phyloP scores from a whole-genome alignment of 2,329 filamentous ascomycete genomes.

The Ophiostoma australiae region DNA sequence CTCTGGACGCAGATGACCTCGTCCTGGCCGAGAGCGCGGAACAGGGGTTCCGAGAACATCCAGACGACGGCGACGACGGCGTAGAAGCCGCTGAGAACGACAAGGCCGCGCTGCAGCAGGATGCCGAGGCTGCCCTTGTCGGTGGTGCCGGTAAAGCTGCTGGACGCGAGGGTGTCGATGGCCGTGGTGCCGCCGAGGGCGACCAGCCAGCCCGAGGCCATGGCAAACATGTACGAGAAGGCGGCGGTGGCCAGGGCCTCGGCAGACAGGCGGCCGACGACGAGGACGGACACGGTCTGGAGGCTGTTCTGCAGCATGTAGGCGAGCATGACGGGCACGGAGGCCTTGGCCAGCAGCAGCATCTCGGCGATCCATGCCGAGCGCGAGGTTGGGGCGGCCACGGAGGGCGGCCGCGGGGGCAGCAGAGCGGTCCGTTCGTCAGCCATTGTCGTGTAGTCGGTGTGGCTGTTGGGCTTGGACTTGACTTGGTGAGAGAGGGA shows the following conservation, averaged over 20 bases:
- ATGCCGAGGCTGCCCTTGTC: slow-evolving; percentile 75
- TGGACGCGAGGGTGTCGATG: slow-evolving; percentile 77
- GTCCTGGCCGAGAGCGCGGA: slow-evolving; percentile 70
- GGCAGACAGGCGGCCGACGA: slow-evolving; percentile 73
- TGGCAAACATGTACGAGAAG: slow-evolving; percentile 91
- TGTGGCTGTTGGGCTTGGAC: background rate
- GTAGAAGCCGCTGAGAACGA: slow-evolving; percentile 70
- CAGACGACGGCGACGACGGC: slow-evolving; percentile 67
- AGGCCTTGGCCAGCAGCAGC: slow-evolving; percentile 61
- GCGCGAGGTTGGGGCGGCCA: slow-evolving; percentile 5
- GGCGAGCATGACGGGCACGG: slow-evolving; percentile 73
- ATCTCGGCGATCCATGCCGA: slow-evolving; percentile 52
- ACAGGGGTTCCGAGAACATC: slow-evolving; percentile 65
- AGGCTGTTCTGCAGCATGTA: slow-evolving; percentile 83
- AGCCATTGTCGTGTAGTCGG: slow-evolving; percentile 6
- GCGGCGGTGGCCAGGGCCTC: slow-evolving; percentile 76
- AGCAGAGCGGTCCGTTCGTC: slow-evolving; percentile 25
- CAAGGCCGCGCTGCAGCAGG: slow-evolving; percentile 68
- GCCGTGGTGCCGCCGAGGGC: slow-evolving; percentile 81
- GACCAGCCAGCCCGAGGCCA: slow-evolving; percentile 83
- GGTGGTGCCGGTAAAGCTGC: slow-evolving; percentile 73
- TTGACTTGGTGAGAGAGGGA: background rate
- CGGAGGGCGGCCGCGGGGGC: slow-evolving; percentile 8
- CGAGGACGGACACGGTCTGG: slow-evolving; percentile 74
- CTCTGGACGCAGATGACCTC: slow-evolving; percentile 70